Evolutionary conservation across 768 basidiomycete genomes (phyloP).

Genomic region (Tricholoma hemisulphureum): DNA sequence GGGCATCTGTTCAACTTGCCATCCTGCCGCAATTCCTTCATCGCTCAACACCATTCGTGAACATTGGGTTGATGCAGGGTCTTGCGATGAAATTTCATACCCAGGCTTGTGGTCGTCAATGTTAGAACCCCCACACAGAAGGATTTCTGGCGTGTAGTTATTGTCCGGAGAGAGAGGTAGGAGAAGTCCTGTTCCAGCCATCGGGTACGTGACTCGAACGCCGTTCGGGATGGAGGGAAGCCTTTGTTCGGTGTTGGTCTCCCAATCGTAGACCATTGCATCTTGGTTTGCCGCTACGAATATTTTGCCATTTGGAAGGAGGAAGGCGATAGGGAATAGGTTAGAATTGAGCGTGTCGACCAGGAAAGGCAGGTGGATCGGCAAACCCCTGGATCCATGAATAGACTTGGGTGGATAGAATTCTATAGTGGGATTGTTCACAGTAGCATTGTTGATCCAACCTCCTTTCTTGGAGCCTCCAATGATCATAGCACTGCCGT

Average conservation of each 20-base stretch:
- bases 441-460: constrained; percentile 81
- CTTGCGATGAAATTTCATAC: constrained; percentile 68
- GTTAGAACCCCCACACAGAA: constrained; percentile 76
- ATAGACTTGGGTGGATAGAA: constrained; percentile 81
- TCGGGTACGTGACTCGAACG: constrained; percentile 80
- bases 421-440: constrained; percentile 80
- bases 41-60: constrained; percentile 65
- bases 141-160: constrained; percentile 63
- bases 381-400: constrained; percentile 63
- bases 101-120: constrained; percentile 59
- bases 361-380: constrained; percentile 62
- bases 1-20: constrained; percentile 77
- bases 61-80: constrained; percentile 72
- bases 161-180: constrained; percentile 66
- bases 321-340: constrained; percentile 75
- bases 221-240: constrained; percentile 74
- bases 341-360: constrained; percentile 77
- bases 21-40: constrained; percentile 62
- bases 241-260: constrained; percentile 53
- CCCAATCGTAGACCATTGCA: constrained; percentile 80
- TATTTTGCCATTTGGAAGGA: constrained; percentile 64
- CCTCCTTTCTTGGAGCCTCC: constrained; percentile 81
- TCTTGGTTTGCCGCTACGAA: constrained; percentile 80
- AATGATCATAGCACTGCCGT: constrained; percentile 82
- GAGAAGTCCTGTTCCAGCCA: constrained; percentile 73